Base-by-base conservation (phyloP, 495 filamentous ascomycete genomes). In the Parathielavia appendiculata region DNA sequence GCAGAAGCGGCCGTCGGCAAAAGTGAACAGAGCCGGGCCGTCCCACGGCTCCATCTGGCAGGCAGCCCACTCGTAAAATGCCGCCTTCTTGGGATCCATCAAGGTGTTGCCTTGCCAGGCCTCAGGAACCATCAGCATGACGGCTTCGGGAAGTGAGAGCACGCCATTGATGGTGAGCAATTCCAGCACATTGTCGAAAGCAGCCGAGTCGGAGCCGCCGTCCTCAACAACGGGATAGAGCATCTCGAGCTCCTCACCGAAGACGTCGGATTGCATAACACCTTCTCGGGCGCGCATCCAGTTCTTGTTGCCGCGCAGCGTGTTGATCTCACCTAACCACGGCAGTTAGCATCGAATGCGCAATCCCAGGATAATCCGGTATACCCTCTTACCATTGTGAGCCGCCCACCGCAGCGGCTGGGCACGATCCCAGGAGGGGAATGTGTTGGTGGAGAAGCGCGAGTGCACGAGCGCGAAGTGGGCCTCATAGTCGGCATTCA, bases 11-110 rank as follows among this genome's bases (percentile, higher is more conserved):
- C 93, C 93, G 73, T 99, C 93, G 30, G 95, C 89, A 73, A 99
- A 99, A 3, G 92, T 97, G 78, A 99, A 99, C 23, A 99, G 82
- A 58, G 93, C 93, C 16, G 93, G 93, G 10, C 93, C 93, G 73
- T 99, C 93, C 93, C 93, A 99, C 30, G 93, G 92, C 76, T 99
- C 93, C 93, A 99, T 99, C 79, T 96, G 87, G 75, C 93, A 99
- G 45, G 91, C 92, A 60, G 93, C 93, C 93, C 93, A 99, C 72
- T 99, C 93, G 74, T 99, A 99, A 76, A 97, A 99, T 40, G 93
- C 92, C 32, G 92, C 89, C 76, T 97, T 99, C 71, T 88, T 87
- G 22, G 93, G 91, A 65, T 97, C 91, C 87, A 97, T 95, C 50
- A 83, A 77, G 19, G 83, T 72, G 71, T 97, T 97, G 61, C 91